Evolutionary conservation across 331 rosid species (phyloP).

Genomic region (Quercus phellos): DNA sequence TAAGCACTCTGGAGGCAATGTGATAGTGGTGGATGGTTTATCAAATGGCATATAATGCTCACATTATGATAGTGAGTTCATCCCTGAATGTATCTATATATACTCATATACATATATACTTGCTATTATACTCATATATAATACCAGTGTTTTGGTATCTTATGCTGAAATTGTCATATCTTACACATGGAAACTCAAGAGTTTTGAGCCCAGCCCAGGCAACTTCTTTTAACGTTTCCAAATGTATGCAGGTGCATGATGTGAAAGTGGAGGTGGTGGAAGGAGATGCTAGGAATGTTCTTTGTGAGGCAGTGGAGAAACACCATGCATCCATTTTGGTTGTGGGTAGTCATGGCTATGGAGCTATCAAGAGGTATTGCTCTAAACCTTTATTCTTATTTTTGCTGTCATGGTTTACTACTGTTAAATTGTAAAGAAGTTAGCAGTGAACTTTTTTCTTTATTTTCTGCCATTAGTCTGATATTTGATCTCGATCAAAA

Average conservation of each 20-base stretch:
- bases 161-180: background rate
- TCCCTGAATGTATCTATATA: background rate
- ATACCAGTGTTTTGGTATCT: background rate
- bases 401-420: background rate
- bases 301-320: constrained; percentile 24
- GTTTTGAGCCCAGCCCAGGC: background rate
- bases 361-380: constrained; percentile 29
- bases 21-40: background rate
- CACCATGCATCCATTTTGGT: constrained; percentile 33
- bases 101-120: background rate
- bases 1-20: background rate
- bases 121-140: too few species aligned
- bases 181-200: background rate
- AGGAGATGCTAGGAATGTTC: constrained; percentile 33
- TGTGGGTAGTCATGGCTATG: constrained; percentile 36
- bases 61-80: background rate
- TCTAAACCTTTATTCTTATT: background rate
- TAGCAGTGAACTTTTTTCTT: background rate
- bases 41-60: background rate
- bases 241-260: constrained; percentile 13
- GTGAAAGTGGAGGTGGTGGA: constrained; percentile 15
- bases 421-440: background rate
- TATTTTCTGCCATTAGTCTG: background rate
- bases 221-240: background rate
- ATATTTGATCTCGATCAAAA: background rate